Percentiles rank a stretch among this genome's conserved stretches.
These are phyloP conservation scores for Lavandula angustifolia DNA, from an alignment of 257 asterid genomes.

Conservation along the genomic window DNA sequence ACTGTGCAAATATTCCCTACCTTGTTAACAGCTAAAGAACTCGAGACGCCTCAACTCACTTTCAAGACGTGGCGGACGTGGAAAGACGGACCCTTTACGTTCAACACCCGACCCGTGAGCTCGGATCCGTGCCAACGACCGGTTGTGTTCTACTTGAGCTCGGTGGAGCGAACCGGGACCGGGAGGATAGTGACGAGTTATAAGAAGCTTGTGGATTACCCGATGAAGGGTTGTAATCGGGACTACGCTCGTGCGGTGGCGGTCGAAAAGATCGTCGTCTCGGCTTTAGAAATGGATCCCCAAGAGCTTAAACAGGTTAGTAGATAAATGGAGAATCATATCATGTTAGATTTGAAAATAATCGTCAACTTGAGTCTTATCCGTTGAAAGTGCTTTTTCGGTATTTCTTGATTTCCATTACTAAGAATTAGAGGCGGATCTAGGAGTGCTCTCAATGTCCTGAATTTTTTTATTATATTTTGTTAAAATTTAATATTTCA, in stretches of 20 bases:
- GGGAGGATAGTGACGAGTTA: constrained; percentile 52
- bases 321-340: constrained; percentile 22
- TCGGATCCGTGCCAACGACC: constrained; percentile 62
- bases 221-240: constrained; percentile 38
- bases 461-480: too few relatives aligned
- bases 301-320: constrained; percentile 66
- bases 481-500: too few relatives aligned
- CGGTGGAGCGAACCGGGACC: constrained; percentile 24
- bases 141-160: constrained; percentile 46
- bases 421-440: not conserved
- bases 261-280: constrained; percentile 45
- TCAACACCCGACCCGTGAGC: constrained; percentile 71
- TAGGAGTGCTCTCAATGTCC: too few relatives aligned
- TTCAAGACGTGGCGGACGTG: constrained; percentile 75
- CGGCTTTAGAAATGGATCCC: constrained; percentile 56
- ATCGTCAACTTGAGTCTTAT: not conserved
- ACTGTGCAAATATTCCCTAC: constrained; percentile 63
- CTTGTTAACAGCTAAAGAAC: constrained; percentile 50
- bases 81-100: constrained; percentile 70
- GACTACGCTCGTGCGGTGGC: constrained; percentile 40
- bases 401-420: not conserved
- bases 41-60: constrained; percentile 71
- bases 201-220: constrained; percentile 32
- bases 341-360: not conserved
- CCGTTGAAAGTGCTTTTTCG: constrained; percentile 15